Conservation (phyloP, 2,329 filamentous ascomycete species). For the Plenodomus lindquistii region DNA sequence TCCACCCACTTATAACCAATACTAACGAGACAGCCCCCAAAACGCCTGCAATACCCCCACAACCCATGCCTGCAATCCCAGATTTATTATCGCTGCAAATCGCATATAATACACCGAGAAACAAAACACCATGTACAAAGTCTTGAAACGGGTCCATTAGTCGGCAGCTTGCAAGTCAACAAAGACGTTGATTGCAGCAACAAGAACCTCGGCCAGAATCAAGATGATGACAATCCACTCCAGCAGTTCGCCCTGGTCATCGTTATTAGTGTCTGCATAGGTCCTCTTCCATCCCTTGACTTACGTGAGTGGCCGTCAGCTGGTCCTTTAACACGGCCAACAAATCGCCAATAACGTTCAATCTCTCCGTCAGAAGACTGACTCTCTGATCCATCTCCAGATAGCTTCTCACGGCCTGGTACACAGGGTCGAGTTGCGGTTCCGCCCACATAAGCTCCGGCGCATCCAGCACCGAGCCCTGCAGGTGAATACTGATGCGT, state of each 20-base stretch:
- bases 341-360: conserved; percentile 92
- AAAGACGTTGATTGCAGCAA: conserved; percentile 90
- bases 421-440: conserved; percentile 93
- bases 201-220: conserved; percentile 92
- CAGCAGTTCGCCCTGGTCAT: conserved; percentile 49
- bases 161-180: conserved; percentile 84
- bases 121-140: conserved; percentile 20
- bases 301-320: conserved; percentile 73
- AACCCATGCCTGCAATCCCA: background rate
- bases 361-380: conserved; percentile 80
- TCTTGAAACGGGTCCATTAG: conserved; percentile 31
- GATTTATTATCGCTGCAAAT: conserved; percentile 2
- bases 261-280: conserved; percentile 15
- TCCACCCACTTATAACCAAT: background rate
- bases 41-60: background rate
- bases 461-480: conserved; percentile 93
- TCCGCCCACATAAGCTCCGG: conserved; percentile 99
- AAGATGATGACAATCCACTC: conserved; percentile 80
- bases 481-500: conserved; percentile 96
- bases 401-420: conserved; percentile 92
- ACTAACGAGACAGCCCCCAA: background rate
- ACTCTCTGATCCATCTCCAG: conserved; percentile 98
- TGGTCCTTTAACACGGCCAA: conserved; percentile 94
- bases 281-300: conserved; percentile 7
- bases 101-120: conserved; percentile 21